These are phyloP conservation scores for Dimargaris verticillata DNA, from an alignment of 192 early-diverging fungal genomes.

Conservation along the genomic window DNA sequence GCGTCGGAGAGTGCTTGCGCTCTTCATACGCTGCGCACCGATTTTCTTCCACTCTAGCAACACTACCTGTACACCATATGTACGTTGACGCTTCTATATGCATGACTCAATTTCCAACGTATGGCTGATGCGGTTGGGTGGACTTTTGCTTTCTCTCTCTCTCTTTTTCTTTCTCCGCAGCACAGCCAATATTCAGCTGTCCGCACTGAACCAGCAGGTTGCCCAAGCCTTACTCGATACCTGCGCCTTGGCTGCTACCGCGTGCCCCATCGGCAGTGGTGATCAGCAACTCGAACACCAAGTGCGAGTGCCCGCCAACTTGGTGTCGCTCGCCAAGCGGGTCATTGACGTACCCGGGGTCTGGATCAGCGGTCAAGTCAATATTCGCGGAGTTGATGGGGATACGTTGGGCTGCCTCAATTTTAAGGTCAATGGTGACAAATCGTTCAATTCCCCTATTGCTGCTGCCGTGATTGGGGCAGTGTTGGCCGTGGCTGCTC, in stretches of 20 bases:
- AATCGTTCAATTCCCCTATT: not conserved
- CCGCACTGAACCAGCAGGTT: not conserved
- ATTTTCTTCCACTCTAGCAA: no score
- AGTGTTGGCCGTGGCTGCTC: not conserved
- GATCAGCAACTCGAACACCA: not conserved
- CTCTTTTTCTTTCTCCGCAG: not conserved
- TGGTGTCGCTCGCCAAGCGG: constrained; percentile 1
- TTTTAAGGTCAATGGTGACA: not conserved
- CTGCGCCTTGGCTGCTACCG: constrained; percentile 1
- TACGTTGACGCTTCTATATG: no score
- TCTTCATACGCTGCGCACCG: no score
- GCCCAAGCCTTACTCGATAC: not conserved
- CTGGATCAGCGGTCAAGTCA: not conserved
- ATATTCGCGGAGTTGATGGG: not conserved
- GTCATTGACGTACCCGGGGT: not conserved
- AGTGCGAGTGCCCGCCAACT: not conserved
- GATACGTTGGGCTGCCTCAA: constrained; percentile 3
- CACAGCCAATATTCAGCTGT: not conserved
- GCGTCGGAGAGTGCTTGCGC: no score
- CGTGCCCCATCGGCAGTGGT: constrained; percentile 1
- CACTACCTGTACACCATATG: no score
- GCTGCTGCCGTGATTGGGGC: not conserved
- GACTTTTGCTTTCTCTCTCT: no score
- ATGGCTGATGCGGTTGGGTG: no score
- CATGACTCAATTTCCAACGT: no score